Percentiles rank a stretch among this genome's conserved stretches.
Evolutionary conservation across 139 green algal genomes (phyloP).

Genomic region (Penium margaritaceum): DNA sequence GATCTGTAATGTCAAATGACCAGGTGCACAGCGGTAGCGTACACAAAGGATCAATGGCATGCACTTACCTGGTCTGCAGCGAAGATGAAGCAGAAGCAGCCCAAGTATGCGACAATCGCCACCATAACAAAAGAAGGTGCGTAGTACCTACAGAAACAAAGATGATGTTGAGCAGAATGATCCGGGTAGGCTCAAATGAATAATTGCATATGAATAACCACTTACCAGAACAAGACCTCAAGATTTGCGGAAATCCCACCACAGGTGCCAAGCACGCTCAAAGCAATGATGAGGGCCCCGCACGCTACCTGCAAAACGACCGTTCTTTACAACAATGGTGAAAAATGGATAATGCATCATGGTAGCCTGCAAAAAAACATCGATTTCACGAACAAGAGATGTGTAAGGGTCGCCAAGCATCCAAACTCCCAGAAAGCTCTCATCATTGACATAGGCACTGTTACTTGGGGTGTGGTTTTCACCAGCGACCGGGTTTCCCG

Average conservation of each 20-base stretch:
- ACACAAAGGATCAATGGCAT: no score
- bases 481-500: no score
- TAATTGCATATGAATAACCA: neutral
- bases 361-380: neutral
- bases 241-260: neutral
- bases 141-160: constrained; percentile 3
- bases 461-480: no score
- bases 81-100: constrained; percentile 12
- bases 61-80: neutral
- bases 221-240: constrained; percentile 7
- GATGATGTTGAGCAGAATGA: neutral
- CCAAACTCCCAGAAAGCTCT: neutral
- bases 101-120: neutral
- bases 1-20: neutral
- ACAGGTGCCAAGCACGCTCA: neutral
- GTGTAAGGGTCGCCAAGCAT: constrained; percentile 5
- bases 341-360: neutral
- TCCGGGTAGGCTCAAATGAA: neutral
- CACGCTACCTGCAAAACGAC: neutral
- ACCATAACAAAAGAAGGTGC: constrained; percentile 7
- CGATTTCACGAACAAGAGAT: neutral
- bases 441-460: no score
- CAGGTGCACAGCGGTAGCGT: neutral
- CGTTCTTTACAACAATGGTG: no score
- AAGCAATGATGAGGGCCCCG: neutral